Evolutionary conservation across 352 stramenopile genomes (phyloP), one percentile per base, ranked within the genome.

Genomic region (Elongisporangium senticosum): DNA sequence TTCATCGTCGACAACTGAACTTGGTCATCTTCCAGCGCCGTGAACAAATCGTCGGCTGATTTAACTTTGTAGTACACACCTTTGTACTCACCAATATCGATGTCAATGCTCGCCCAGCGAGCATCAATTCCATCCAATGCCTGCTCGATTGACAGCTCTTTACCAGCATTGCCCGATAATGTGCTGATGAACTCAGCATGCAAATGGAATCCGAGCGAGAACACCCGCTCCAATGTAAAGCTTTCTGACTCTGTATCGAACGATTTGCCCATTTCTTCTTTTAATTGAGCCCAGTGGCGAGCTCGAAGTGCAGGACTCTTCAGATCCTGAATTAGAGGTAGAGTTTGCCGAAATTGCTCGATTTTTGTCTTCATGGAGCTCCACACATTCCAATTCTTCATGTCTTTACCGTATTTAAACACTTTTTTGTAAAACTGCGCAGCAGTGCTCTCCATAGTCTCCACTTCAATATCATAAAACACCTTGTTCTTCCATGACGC

Each of bases 1-100:
- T 98, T 98, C 79, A 98, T 97, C 3, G 87, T 96, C 24, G 87
- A 96, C 7, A 98, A 61, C 61, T 96, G 85, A 14, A 98, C 88
- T 65, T 94, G 82, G 56, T 98, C 90, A 57, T 98, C 92, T 69
- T 95, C 86, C 1, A 98, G 69, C 1, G 87, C 77, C 11, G 93
- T 89, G 64, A 97, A 97, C 28, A 97, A 55, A 51, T 98, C 93
- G 21, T 98, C 90, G 0, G 88, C 89, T 7, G 75, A 91, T 17
- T 81, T 83, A 26, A 98, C 95, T 67, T 97, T 97, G 69, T 95
- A 96, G 72, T 97, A 98, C 20, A 93, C 87, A 1, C 77, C 75
- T 61, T 98, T 98, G 82, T 98, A 97, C 62, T 93, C 78, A 14
- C 74, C 83, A 55, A 98, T 95, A 28, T 98, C 90, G 28, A 98